These are phyloP conservation scores for Roridomyces roridus DNA, from an alignment of 768 basidiomycete genomes.

Conservation along the genomic window DNA sequence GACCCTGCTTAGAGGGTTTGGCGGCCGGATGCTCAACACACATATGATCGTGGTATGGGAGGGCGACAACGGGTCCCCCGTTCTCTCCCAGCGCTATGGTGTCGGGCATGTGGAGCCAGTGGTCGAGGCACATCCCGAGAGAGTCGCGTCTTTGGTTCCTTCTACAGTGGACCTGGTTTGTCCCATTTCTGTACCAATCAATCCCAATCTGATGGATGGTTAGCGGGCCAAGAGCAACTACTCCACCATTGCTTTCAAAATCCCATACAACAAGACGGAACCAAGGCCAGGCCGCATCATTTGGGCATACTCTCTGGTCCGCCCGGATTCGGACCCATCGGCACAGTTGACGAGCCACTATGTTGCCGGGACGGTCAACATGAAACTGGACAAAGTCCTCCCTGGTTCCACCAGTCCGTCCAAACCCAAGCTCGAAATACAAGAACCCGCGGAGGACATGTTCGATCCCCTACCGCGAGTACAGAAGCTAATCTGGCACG, in stretches of 20 bases:
- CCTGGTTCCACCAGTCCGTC: conserved; percentile 19
- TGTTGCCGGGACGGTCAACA: conserved; percentile 39
- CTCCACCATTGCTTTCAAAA: conserved; percentile 47
- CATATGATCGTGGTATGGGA: conserved; percentile 66
- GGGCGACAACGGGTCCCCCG: conserved; percentile 55
- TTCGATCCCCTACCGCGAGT: conserved; percentile 32
- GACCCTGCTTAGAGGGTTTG: conserved; percentile 51
- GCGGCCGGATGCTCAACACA: conserved; percentile 51
- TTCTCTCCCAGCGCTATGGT: conserved; percentile 64
- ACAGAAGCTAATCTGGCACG: conserved; percentile 59
- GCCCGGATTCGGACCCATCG: conserved; percentile 29
- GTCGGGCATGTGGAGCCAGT: conserved; percentile 53
- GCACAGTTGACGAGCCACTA: conserved; percentile 37
- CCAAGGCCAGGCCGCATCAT: conserved; percentile 33
- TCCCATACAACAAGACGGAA: conserved; percentile 44
- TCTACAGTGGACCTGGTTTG: conserved; percentile 38
- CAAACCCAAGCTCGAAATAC: conserved; percentile 1
- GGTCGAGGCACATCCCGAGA: conserved; percentile 48
- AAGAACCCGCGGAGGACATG: conserved; percentile 14
- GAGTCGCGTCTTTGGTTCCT: conserved; percentile 47
- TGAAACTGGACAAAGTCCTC: conserved; percentile 41
- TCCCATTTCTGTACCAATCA: background rate
- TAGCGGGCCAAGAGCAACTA: conserved; percentile 37
- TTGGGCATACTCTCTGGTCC: conserved; percentile 45
- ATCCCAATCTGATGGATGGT: background rate